phyloP scores from a whole-genome alignment of 164 flowering plant species.

The Piper betle region DNA sequence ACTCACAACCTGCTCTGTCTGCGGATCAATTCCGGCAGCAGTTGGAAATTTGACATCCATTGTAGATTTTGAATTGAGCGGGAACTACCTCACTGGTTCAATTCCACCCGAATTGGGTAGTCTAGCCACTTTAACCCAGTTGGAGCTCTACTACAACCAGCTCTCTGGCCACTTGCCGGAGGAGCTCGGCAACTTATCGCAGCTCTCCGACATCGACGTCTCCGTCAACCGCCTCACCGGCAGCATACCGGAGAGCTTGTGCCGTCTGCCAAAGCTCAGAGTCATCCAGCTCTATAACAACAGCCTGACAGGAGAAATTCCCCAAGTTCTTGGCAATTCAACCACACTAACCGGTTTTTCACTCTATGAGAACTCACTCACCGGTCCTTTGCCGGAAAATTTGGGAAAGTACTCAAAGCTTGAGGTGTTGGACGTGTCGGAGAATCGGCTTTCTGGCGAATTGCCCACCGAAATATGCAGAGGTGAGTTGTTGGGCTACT shows the following conservation, averaged over 20 bases:
- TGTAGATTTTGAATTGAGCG: constrained; percentile 59
- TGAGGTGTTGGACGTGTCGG: constrained; percentile 57
- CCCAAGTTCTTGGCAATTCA: constrained; percentile 46
- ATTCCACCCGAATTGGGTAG: constrained; percentile 57
- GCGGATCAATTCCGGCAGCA: constrained; percentile 51
- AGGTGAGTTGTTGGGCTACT: constrained; percentile 52
- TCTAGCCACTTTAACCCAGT: constrained; percentile 40
- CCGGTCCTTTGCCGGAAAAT: constrained; percentile 51
- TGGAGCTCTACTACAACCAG: constrained; percentile 76
- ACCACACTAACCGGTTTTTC: constrained; percentile 43
- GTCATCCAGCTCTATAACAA: constrained; percentile 73
- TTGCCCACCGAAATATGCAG: constrained; percentile 59
- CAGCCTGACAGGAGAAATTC: constrained; percentile 70
- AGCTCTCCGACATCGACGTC: constrained; percentile 55
- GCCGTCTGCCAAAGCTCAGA: constrained; percentile 50
- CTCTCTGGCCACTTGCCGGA: constrained; percentile 59
- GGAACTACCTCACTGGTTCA: constrained; percentile 47
- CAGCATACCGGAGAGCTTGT: constrained; percentile 51
- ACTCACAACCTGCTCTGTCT: constrained; percentile 45
- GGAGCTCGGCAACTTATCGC: constrained; percentile 65
- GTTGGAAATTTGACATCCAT: constrained; percentile 77
- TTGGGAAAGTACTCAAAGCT: constrained; percentile 46
- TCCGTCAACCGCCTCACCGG: constrained; percentile 69
- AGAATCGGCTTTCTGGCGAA: constrained; percentile 55
- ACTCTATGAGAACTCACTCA: constrained; percentile 51